phyloP scores from a whole-genome alignment of 2,329 filamentous ascomycete genomes.

The Neofusicoccum umdonicola region DNA sequence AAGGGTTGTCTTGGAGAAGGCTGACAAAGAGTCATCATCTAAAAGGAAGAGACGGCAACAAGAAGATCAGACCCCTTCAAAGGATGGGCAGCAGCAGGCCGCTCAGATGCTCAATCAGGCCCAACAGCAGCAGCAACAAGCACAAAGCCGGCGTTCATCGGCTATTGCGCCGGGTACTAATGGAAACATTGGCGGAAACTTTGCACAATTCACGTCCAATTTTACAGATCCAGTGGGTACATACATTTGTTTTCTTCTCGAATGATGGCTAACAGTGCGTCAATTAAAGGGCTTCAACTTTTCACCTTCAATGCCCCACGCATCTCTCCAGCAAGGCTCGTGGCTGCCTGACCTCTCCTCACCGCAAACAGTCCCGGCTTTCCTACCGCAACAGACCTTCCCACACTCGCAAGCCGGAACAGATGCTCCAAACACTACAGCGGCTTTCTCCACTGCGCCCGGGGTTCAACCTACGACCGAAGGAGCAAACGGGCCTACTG shows the following conservation, averaged over 20 bases:
- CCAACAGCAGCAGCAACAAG: conserved; percentile 34
- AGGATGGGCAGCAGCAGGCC: conserved; percentile 23
- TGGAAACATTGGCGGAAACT: background rate
- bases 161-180: background rate
- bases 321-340: conserved; percentile 28
- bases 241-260: background rate
- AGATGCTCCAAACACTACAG: background rate
- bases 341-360: conserved; percentile 15
- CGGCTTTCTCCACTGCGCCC: background rate
- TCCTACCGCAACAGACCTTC: conserved; percentile 6
- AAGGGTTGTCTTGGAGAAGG: conserved; percentile 83
- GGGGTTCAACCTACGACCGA: background rate
- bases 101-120: conserved; percentile 19
- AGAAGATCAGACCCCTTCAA: conserved; percentile 46
- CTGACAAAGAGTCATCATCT: conserved; percentile 77
- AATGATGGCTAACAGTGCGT: background rate
- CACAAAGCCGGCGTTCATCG: conserved; percentile 22
- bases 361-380: background rate
- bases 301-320: conserved; percentile 40
- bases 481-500: conserved; percentile 4
- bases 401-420: conserved; percentile 1
- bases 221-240: conserved; percentile 10
- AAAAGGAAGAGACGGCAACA: conserved; percentile 81
- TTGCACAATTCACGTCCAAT: background rate
- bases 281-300: conserved; percentile 33